Conservation (phyloP, 441 rosid genomes). For the Melastoma candidum region DNA sequence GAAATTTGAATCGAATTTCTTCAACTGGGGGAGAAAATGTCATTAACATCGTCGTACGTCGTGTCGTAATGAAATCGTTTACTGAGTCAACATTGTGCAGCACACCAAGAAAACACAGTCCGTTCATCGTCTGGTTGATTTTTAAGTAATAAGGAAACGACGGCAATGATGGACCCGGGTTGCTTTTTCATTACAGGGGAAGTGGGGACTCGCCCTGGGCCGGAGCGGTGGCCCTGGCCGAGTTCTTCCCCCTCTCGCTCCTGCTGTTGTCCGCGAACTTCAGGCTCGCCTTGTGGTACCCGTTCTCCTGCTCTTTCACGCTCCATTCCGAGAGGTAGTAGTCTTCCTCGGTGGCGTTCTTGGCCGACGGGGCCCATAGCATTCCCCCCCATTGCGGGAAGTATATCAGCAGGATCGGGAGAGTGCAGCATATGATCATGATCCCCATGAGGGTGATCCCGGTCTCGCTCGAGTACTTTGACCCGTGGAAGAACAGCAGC, state of each 20-base stretch:
- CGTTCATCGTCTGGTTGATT: too few species aligned
- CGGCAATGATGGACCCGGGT: too few species aligned
- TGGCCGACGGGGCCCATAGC: constrained; percentile 51
- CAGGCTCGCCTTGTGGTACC: constrained; percentile 43
- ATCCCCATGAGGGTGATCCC: constrained; percentile 79
- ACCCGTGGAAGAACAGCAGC: constrained; percentile 71
- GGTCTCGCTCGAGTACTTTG: constrained; percentile 58
- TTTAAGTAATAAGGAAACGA: too few species aligned
- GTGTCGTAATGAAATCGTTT: too few species aligned
- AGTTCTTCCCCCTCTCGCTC: constrained; percentile 47
- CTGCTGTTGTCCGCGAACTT: constrained; percentile 65
- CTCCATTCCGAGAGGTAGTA: constrained; percentile 77
- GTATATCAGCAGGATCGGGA: constrained; percentile 44
- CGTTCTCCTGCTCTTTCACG: constrained; percentile 34
- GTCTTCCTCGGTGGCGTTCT: constrained; percentile 48
- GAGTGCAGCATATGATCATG: constrained; percentile 60
- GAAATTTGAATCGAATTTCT: too few species aligned
- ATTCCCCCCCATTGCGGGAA: constrained; percentile 98
- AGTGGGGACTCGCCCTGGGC: too few species aligned
- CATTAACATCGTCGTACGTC: too few species aligned
- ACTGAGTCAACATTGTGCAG: too few species aligned
- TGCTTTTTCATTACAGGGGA: too few species aligned
- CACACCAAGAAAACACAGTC: too few species aligned
- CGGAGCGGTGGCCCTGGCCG: constrained; percentile 11
- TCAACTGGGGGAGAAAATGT: too few species aligned